These are phyloP conservation scores for Prototheca wickerhamii DNA, from an alignment of 163 green algal genomes.

Conservation along the genomic window DNA sequence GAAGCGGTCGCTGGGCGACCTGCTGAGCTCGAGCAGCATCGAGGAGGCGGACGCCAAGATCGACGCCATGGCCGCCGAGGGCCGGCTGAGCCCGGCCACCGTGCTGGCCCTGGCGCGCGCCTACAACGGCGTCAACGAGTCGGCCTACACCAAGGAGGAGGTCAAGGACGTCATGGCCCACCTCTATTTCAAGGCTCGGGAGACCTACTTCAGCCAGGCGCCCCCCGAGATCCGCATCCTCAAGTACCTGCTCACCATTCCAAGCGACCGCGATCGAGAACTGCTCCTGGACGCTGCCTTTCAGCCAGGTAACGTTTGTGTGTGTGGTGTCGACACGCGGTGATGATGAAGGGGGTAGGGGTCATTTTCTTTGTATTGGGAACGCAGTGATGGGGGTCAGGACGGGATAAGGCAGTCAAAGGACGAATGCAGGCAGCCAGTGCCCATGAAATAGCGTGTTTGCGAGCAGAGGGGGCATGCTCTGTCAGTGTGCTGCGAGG, in stretches of 20 bases:
- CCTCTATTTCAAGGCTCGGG: conserved; percentile 73
- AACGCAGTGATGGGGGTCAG: too few species aligned
- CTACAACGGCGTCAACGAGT: conserved; percentile 58
- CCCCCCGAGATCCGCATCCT: conserved; percentile 79
- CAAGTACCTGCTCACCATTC: conserved; percentile 66
- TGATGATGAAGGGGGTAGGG: background rate
- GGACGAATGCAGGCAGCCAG: too few species aligned
- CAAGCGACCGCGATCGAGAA: conserved; percentile 42
- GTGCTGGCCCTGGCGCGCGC: conserved; percentile 70
- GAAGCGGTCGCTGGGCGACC: conserved; percentile 1
- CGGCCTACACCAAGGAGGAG: conserved; percentile 47
- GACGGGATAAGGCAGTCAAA: too few species aligned
- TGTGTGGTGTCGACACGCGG: background rate
- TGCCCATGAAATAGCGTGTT: too few species aligned
- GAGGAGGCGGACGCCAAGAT: conserved; percentile 56
- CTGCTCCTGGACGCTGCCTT: conserved; percentile 61
- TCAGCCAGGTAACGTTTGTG: conserved; percentile 20
- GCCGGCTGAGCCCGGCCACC: conserved; percentile 54
- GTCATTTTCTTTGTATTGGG: too few species aligned
- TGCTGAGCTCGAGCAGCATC: conserved; percentile 24
- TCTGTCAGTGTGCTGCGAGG: too few species aligned
- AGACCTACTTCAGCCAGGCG: conserved; percentile 45
- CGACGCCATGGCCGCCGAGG: conserved; percentile 43
- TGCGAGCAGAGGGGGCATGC: too few species aligned
- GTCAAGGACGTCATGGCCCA: conserved; percentile 70